Conservation (phyloP, 202 grass and related monocot species). For the Panicum hallii region DNA sequence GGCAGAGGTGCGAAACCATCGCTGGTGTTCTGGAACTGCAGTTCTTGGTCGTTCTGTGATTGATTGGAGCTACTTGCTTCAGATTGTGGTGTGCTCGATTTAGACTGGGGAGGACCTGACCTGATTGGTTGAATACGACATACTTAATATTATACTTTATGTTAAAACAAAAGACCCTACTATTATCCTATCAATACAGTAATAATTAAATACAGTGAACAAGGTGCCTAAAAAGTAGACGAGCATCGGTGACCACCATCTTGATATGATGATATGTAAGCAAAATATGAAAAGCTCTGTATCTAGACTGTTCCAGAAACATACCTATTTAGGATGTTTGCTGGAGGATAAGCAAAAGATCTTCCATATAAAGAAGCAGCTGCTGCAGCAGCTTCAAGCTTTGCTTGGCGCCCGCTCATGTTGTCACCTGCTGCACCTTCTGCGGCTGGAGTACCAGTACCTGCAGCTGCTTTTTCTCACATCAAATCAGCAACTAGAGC, state of each 20-base stretch:
- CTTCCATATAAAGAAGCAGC: conserved; percentile 83
- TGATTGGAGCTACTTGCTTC: conserved; percentile 64
- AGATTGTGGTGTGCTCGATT: conserved; percentile 42
- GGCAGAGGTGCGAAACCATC: conserved; percentile 41
- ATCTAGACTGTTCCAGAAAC: conserved; percentile 18
- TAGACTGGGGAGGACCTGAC: conserved; percentile 50
- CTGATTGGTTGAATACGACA: conserved; percentile 42
- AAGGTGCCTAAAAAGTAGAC: conserved; percentile 9
- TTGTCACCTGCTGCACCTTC: conserved; percentile 53
- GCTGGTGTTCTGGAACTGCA: conserved; percentile 13
- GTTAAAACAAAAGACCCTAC: not conserved
- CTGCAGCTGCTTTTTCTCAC: conserved; percentile 41
- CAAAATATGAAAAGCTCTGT: conserved; percentile 8
- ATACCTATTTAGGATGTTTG: conserved; percentile 56
- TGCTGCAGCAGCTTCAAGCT: conserved; percentile 67
- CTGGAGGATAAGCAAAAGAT: conserved; percentile 70
- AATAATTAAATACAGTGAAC: conserved; percentile 18
- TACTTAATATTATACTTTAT: not conserved
- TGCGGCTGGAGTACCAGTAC: conserved; percentile 40
- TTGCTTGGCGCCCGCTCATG: conserved; percentile 59
- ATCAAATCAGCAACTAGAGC: conserved; percentile 30
- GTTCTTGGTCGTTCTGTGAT: conserved; percentile 20
- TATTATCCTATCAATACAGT: not conserved
- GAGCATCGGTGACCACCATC: conserved; percentile 20
- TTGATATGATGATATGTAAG: not conserved